phyloP scores from a whole-genome alignment of 345 rosid species.

The Trapa incisa region DNA sequence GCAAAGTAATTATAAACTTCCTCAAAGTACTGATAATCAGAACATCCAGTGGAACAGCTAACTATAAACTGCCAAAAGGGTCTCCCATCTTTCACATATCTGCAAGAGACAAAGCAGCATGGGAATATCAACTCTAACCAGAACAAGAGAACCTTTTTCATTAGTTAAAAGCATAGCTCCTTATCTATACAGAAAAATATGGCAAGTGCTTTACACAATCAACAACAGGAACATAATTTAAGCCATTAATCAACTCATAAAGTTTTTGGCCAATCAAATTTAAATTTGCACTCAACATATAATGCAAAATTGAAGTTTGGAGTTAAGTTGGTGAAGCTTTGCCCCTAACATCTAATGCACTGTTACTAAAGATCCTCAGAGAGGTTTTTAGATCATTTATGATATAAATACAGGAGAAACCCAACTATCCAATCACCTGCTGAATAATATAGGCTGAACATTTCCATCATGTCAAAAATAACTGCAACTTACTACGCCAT shows the following conservation, averaged over 20 bases:
- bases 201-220: too few species aligned
- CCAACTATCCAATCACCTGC: too few species aligned
- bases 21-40: conserved; percentile 77
- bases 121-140: neutral
- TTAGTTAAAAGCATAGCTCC: neutral
- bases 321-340: neutral
- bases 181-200: neutral
- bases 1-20: conserved; percentile 77
- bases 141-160: neutral
- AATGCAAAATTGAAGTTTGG: neutral
- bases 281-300: neutral
- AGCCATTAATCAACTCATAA: neutral
- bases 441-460: too few species aligned
- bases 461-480: too few species aligned
- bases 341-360: too few species aligned
- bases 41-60: conserved; percentile 86
- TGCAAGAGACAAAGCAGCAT: conserved; percentile 15
- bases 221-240: neutral
- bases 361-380: neutral
- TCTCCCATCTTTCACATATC: conserved; percentile 87
- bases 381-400: neutral
- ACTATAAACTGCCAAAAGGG: conserved; percentile 94
- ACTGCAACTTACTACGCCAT: neutral
- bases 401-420: neutral
- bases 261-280: neutral